Conservation (phyloP, 2,329 filamentous ascomycete genomes). For the Botrytis porri region DNA sequence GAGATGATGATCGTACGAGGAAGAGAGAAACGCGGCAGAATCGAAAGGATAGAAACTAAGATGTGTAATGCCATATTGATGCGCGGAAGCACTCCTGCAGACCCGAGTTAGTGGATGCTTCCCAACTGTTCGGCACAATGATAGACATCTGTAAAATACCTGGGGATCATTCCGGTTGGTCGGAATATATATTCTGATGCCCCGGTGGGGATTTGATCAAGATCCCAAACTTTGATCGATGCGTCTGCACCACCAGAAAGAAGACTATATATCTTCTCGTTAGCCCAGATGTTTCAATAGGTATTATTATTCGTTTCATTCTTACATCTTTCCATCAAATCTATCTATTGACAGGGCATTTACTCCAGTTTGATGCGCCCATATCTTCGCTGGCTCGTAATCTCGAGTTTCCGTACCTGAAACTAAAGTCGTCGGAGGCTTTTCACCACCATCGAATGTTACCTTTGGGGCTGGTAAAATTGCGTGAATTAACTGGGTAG, state of each 20-base stretch:
- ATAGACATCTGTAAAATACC: slow-evolving; percentile 33
- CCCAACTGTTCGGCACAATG: background rate
- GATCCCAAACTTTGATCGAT: slow-evolving; percentile 81
- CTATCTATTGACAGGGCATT: slow-evolving; percentile 76
- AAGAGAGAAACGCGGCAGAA: slow-evolving; percentile 69
- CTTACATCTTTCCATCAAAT: slow-evolving; percentile 70
- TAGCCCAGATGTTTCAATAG: background rate
- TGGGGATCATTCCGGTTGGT: slow-evolving; percentile 51
- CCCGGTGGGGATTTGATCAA: slow-evolving; percentile 56
- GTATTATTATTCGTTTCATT: background rate
- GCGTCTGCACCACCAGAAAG: slow-evolving; percentile 84
- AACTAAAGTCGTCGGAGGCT: slow-evolving; percentile 20
- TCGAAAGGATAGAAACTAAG: slow-evolving; percentile 79
- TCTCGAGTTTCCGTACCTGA: slow-evolving; percentile 8
- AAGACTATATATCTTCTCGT: slow-evolving; percentile 49
- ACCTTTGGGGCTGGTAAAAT: slow-evolving; percentile 65
- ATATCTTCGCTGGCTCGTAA: slow-evolving; percentile 33
- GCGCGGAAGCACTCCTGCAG: slow-evolving; percentile 39
- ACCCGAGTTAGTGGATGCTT: slow-evolving; percentile 4
- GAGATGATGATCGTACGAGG: slow-evolving; percentile 73
- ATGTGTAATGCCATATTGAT: slow-evolving; percentile 72
- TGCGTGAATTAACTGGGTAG: slow-evolving; percentile 63
- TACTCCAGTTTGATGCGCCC: slow-evolving; percentile 75
- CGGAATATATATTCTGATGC: slow-evolving; percentile 47
- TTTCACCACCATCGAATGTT: slow-evolving; percentile 64